Base-by-base conservation (phyloP, 2,329 filamentous ascomycete genomes). In the Sporothrix mexicana region DNA sequence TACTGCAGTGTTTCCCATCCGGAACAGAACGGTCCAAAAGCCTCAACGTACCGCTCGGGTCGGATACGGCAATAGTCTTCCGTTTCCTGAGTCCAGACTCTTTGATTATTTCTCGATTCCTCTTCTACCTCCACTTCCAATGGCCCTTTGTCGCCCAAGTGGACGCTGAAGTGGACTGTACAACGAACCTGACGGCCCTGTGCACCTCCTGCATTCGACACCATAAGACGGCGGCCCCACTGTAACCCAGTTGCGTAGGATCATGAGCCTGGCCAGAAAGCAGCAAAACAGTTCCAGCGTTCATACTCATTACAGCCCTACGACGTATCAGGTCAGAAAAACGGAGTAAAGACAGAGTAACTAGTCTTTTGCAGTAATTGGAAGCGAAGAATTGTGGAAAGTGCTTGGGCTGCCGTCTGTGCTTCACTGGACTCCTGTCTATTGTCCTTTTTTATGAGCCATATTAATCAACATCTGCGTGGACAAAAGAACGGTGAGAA, bases 401-500 rank as follows among this genome's bases (percentile, higher is more conserved):
- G 51, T 36, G 30, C 30, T 36, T 30, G 30, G 30, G 30, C 30
- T 30, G 30, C 30, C 30, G 30, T 36, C 30, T 5, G 30, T 36
- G 30, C 30, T 36, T 36, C 30, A 6, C 7, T 36, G 30, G 30
- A n/a, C n/a, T n/a, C n/a, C n/a, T n/a, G n/a, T n/a, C 3, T 5
- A 36, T 36, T 36, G 30, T 36, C 30, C 30, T 36, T 36, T 36
- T 36, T 7, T 36, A 36, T 36, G 30, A 36, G 30, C 30, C 5
- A 4, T 7, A 36, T 36, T 7, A 36, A 36, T 36, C 30, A 36
- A 36, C 30, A 36, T 36, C 30, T 36, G 30, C 30, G 5, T 36
- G 30, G 30, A 36, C n/a, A 23, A 45, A 64, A 64, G 59, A 64
- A 64, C 36, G 36, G 59, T 66, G 61, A 47, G 61, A 45, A 23